Evolutionary conservation across 2,329 filamentous ascomycete species (phyloP).

Genomic region (Cladosporium austrohemisphaericum): DNA sequence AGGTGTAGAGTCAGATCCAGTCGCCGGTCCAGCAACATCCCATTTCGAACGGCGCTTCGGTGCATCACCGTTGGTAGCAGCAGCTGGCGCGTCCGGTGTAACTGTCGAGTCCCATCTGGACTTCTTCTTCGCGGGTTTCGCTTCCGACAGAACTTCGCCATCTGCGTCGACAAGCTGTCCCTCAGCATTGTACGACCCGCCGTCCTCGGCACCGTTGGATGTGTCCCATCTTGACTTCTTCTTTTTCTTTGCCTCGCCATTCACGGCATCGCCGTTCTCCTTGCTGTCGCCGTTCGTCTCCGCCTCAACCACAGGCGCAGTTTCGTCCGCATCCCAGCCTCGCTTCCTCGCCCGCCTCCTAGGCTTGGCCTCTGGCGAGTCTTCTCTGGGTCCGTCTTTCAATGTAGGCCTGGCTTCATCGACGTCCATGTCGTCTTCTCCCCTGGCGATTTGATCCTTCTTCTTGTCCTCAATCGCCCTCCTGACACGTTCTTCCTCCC

Average conservation of each 20-base stretch:
- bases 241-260: constrained; percentile 61
- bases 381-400: constrained; percentile 50
- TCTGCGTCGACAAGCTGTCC: constrained; percentile 21
- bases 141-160: constrained; percentile 32
- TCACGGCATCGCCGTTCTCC: constrained; percentile 42
- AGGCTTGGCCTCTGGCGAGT: constrained; percentile 51
- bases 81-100: constrained; percentile 44
- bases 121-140: constrained; percentile 55
- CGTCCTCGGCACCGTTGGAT: constrained; percentile 43
- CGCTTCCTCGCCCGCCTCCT: constrained; percentile 62
- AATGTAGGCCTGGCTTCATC: constrained; percentile 67
- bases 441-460: constrained; percentile 61
- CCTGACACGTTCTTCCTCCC: constrained; percentile 84
- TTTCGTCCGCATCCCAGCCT: constrained; percentile 40
- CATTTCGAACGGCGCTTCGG: constrained; percentile 79
- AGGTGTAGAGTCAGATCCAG: constrained; percentile 59
- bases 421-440: constrained; percentile 65
- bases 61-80: constrained; percentile 49
- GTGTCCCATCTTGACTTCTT: constrained; percentile 96
- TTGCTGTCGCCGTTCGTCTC: constrained; percentile 56
- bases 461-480: constrained; percentile 75
- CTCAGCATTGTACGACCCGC: constrained; percentile 37
- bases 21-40: constrained; percentile 75
- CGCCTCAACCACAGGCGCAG: constrained; percentile 56
- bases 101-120: constrained; percentile 88